Conservation (phyloP, 2,329 filamentous ascomycete species). For the Scolecobasidium constrictum region DNA sequence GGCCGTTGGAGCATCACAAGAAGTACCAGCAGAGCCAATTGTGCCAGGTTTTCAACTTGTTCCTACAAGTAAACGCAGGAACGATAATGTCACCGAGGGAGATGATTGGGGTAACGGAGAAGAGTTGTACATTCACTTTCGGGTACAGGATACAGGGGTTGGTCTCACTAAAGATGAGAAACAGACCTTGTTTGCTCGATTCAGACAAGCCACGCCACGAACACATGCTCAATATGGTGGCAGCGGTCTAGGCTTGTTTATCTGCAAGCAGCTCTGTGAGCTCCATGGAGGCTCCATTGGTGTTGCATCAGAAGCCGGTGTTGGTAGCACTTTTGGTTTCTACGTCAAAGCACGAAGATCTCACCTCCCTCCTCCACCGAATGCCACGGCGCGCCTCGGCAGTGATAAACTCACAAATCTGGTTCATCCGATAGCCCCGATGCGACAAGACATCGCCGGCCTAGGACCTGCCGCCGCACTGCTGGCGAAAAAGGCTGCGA, state of each 20-base stretch:
- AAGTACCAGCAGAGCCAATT: not conserved
- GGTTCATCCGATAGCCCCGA: not conserved
- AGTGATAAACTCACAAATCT: not conserved
- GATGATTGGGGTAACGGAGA: conserved; percentile 49
- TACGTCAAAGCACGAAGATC: conserved; percentile 40
- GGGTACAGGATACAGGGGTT: conserved; percentile 56
- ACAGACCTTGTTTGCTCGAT: conserved; percentile 51
- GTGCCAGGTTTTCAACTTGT: not conserved
- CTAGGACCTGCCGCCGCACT: not conserved
- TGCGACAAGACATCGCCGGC: not conserved
- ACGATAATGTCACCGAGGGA: conserved; percentile 21
- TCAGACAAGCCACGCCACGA: conserved; percentile 55
- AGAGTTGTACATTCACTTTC: conserved; percentile 43
- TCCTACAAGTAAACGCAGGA: conserved; percentile 10
- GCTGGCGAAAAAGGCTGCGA: not conserved
- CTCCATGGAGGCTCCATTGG: conserved; percentile 60
- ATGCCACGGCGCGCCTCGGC: not conserved
- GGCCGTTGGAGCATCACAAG: conserved; percentile 1
- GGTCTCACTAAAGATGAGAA: conserved; percentile 50
- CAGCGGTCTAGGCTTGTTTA: conserved; percentile 45
- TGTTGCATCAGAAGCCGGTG: conserved; percentile 45
- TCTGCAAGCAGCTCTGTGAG: conserved; percentile 56
- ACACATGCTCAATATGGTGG: conserved; percentile 35
- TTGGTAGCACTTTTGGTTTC: conserved; percentile 56
- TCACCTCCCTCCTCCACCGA: not conserved